phyloP scores from a whole-genome alignment of 306 rosid species.

The Sicyos edulis region DNA sequence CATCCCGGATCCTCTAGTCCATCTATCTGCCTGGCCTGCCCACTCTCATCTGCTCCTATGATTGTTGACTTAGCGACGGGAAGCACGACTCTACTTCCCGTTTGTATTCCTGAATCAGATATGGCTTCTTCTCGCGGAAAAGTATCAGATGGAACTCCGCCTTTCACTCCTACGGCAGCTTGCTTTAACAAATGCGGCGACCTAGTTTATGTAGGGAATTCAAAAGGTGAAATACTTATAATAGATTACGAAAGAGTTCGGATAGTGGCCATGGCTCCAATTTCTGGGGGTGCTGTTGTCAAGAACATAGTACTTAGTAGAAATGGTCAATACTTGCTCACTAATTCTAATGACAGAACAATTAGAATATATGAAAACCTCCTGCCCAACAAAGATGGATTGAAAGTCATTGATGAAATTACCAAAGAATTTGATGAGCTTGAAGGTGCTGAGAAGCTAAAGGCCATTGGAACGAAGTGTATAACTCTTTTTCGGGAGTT shows the following conservation, averaged over 20 bases:
- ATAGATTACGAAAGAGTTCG: constrained; percentile 47
- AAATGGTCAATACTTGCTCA: constrained; percentile 83
- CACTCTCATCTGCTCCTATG: constrained; percentile 91
- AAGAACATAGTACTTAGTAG: constrained; percentile 92
- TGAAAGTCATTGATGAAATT: constrained; percentile 44
- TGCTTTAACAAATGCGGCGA: constrained; percentile 81
- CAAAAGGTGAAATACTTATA: constrained; percentile 90
- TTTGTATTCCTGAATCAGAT: constrained; percentile 50
- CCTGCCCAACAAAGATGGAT: constrained; percentile 65
- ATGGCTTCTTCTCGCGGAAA: constrained; percentile 59
- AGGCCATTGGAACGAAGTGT: constrained; percentile 68
- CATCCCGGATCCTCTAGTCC: constrained; percentile 87
- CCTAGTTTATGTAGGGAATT: constrained; percentile 85
- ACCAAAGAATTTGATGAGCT: constrained; percentile 35
- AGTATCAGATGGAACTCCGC: constrained; percentile 60
- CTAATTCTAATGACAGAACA: constrained; percentile 86
- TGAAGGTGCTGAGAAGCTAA: constrained; percentile 62
- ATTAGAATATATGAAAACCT: constrained; percentile 87
- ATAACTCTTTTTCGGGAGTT: constrained; percentile 79
- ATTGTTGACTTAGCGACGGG: constrained; percentile 77
- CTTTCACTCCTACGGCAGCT: constrained; percentile 88
- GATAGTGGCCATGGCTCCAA: constrained; percentile 65
- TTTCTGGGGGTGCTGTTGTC: constrained; percentile 70
- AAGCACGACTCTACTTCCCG: constrained; percentile 56
- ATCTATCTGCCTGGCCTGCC: constrained; percentile 84